Evolutionary conservation across 2,329 filamentous ascomycete genomes (phyloP), one percentile per base, ranked within the genome.

Genomic region (Alternaria consortialis): DNA sequence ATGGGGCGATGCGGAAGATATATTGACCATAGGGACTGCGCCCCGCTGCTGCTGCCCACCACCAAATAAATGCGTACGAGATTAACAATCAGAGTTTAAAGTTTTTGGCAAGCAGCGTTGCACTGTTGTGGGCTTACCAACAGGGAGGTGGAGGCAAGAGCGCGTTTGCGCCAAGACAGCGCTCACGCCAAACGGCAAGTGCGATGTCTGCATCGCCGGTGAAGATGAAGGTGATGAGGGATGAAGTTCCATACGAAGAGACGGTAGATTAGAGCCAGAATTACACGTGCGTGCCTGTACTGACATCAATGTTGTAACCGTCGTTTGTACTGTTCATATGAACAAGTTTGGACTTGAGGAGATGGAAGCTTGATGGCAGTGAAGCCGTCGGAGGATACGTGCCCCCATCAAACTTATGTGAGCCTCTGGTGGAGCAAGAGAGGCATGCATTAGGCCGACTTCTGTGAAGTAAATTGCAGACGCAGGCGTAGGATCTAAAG

Each of bases 141-240:
- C 23, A 27, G n/a, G 34, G 23, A 46, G 34, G 50, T 56, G 44
- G 51, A 55, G 46, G 59, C 17, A 60, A 54, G 60, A 59, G 64
- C 48, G 46, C 29, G 59, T 65, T 64, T 62, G 60, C 29, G 59
- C 62, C 62, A 68, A 65, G 66, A 54, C 44, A 44, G 34, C 34
- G 27, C 42, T 51, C 51, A 32, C 11, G 5, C 17, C 36, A 27
- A 42, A 56, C 42, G 44, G 46, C 37, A 57, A 37, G 39, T 31
- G 46, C 42, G n/a, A 48, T 3, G 4, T 2, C 20, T 15, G 15
- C n/a, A 50, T 48, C 0, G 9, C 25, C 7, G 8, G 47, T 48
- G 40, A 43, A 27, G 23, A 12, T 13, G 40, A 53, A 34, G 1
- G 12, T 29, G 48, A 34, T 37, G 2, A 37, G 31, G 9, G 29